Percentiles rank a stretch among this genome's conserved stretches.
Evolutionary conservation across 1,284 basidiomycete species (phyloP).

Genomic region (Puccinia coronata): DNA sequence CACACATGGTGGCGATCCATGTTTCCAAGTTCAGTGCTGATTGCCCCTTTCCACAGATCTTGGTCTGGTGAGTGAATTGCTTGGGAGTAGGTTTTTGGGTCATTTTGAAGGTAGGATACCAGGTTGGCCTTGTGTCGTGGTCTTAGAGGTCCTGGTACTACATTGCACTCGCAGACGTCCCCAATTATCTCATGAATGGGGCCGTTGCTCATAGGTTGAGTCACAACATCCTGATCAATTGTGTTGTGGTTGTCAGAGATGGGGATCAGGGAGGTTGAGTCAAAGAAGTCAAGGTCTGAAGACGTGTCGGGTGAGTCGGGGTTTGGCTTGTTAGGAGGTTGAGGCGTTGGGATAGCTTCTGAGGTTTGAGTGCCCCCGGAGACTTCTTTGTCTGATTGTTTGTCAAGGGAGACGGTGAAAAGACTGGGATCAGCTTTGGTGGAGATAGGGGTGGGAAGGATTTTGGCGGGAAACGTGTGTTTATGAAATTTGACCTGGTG

Average conservation of each 20-base stretch:
- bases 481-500: constrained; percentile 30
- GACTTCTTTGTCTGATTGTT: too few relatives aligned
- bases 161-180: neutral
- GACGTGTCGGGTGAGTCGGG: too few relatives aligned
- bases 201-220: too few relatives aligned
- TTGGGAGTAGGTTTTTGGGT: neutral
- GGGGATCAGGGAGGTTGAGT: too few relatives aligned
- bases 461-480: too few relatives aligned
- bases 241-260: too few relatives aligned
- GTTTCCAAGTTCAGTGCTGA: neutral
- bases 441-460: neutral
- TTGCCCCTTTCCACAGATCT: neutral
- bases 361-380: too few relatives aligned
- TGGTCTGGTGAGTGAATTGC: neutral
- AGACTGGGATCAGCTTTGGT: neutral
- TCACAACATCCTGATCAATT: too few relatives aligned
- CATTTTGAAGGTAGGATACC: neutral
- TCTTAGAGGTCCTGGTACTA: neutral
- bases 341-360: too few relatives aligned
- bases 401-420: neutral
- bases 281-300: too few relatives aligned
- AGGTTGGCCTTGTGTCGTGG: neutral
- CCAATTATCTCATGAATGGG: neutral
- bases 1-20: neutral
- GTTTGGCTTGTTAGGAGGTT: too few relatives aligned